Base-by-base conservation (phyloP, 2,329 filamentous ascomycete genomes). In the Botrytis sinoallii region DNA sequence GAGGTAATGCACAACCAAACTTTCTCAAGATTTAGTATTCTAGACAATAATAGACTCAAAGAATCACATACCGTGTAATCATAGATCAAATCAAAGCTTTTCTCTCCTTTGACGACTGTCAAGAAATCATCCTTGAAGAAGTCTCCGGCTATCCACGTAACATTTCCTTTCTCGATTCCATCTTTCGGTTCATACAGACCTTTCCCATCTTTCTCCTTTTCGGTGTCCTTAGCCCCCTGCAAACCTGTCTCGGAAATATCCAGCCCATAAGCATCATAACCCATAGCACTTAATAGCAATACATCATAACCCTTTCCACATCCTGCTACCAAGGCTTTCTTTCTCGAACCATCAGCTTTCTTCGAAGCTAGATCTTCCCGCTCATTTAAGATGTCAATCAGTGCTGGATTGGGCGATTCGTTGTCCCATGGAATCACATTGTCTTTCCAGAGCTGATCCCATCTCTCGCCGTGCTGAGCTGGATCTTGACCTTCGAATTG, bases 281-380 rank as follows among this genome's bases (percentile, higher is more conserved):
- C 94, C 79, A 91, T 89, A 16, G 89, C 88, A 68, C 90, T 88
- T 63, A 97, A 86, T 55, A 97, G 85, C 16, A 93, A 85, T 2
- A 94, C 92, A 83, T 97, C 94, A 79, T 96, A 92, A 8, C 94
- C 94, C 65, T 88, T 88, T 0, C 94, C 94, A 82, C 94, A 97
- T 8, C 93, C 94, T 0, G 94, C 92, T 0, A 97, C 91, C 14
- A 97, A 84, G 1, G 91, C 93, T 77, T 87, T 88, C 72, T 83
- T 77, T 73, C 81, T 84, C 78, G 42, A 82, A 72, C 74, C 25
- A 63, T 70, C 65, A 57, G 57, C 29, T 32, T 72, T 66, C n/a
- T 70, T 69, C 38, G 40, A 29, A 12, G n/a, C 35, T 70, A 88
- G 82, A 73, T 86, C 84, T 20, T 82, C 77, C 1, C 85, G 83